These are phyloP conservation scores for Phytophthora pluvialis DNA, from an alignment of 352 stramenopile species.

Conservation along the genomic window DNA sequence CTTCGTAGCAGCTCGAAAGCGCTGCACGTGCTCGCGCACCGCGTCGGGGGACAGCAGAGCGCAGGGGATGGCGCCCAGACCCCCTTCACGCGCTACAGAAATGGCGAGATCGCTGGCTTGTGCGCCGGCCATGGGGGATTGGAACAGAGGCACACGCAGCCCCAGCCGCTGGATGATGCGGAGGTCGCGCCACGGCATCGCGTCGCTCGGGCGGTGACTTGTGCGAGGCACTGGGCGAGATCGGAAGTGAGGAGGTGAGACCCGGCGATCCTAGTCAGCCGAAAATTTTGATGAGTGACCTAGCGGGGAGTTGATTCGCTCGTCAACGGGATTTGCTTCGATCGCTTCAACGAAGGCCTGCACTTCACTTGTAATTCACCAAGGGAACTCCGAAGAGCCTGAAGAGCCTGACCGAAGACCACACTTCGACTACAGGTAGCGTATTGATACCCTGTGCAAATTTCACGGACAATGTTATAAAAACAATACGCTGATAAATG, in stretches of 20 bases:
- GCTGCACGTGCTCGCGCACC: slow-evolving; percentile 38
- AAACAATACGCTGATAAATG: no score
- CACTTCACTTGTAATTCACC: no score
- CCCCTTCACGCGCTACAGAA: slow-evolving; percentile 39
- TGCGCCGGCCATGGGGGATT: slow-evolving; percentile 61
- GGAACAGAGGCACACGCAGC: slow-evolving; percentile 42
- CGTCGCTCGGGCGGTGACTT: background rate
- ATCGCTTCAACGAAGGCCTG: background rate
- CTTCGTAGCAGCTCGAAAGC: slow-evolving; percentile 38
- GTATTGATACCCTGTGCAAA: no score
- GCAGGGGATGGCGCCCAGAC: slow-evolving; percentile 57
- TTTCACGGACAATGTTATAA: no score
- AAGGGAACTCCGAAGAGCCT: no score
- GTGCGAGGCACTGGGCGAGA: slow-evolving; percentile 8
- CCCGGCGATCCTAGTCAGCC: background rate
- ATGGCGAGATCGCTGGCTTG: slow-evolving; percentile 43
- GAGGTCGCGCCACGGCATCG: slow-evolving; percentile 38
- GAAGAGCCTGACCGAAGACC: no score
- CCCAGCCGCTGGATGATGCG: slow-evolving; percentile 29
- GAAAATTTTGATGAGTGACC: slow-evolving; percentile 20
- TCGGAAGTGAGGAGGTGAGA: slow-evolving; percentile 17
- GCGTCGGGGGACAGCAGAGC: slow-evolving; percentile 35
- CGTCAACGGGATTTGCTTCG: slow-evolving; percentile 1
- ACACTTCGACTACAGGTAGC: no score
- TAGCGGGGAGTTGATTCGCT: slow-evolving; percentile 18